Conservation (phyloP, 257 asterid genomes). For the Orobanche coerulescens region DNA sequence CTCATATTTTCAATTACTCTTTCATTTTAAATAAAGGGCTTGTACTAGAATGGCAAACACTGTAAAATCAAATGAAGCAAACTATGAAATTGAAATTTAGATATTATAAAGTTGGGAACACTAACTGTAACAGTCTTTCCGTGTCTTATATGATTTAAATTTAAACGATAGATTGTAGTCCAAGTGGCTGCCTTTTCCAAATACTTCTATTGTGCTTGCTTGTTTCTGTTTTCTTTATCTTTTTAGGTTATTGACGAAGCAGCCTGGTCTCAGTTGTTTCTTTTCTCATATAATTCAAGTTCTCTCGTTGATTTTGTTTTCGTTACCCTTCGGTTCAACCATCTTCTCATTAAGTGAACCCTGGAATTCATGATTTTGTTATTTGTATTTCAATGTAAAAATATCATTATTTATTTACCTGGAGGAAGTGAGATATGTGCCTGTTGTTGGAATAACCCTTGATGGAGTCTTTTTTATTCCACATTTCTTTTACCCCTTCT, state of each 20-base stretch:
- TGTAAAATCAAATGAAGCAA: constrained; percentile 17
- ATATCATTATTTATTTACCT: background rate
- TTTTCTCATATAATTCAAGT: background rate
- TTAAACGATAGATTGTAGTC: constrained; percentile 3
- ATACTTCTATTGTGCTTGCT: background rate
- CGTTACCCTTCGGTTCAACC: background rate
- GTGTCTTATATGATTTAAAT: background rate
- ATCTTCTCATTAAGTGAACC: background rate
- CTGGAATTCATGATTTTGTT: background rate
- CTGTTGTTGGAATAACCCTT: background rate
- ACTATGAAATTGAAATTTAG: background rate
- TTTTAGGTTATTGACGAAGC: background rate
- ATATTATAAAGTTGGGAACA: background rate
- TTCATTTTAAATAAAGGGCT: background rate
- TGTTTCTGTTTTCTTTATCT: background rate
- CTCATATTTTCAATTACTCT: background rate
- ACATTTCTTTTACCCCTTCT: background rate
- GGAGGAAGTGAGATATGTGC: background rate
- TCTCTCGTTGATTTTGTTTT: background rate
- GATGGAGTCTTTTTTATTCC: background rate
- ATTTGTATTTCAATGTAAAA: background rate
- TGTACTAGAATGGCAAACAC: background rate
- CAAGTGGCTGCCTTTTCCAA: constrained; percentile 8
- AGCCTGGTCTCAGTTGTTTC: background rate
- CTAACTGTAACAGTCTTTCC: background rate